phyloP scores from a whole-genome alignment of 345 rosid genomes.

The Aquilaria sinensis region DNA sequence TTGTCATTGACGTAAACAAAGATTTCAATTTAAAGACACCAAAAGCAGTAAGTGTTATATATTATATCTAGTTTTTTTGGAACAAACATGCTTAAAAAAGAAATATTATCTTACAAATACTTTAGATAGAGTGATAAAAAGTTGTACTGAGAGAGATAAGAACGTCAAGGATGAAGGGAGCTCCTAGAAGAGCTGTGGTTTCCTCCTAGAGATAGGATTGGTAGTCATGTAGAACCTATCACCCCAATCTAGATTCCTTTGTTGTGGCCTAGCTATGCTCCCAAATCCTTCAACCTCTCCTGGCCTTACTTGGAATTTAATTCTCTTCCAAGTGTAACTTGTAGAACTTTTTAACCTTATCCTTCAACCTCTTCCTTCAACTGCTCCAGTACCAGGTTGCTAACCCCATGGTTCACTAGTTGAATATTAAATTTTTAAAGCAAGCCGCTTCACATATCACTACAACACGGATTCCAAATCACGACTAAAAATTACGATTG shows the following conservation, averaged over 20 bases:
- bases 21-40: no score
- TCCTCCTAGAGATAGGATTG: slow-evolving; percentile 29
- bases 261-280: slow-evolving; percentile 21
- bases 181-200: slow-evolving; percentile 23
- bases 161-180: slow-evolving; percentile 41
- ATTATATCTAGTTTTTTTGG: no score
- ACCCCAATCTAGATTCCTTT: slow-evolving; percentile 48
- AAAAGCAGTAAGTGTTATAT: neutral
- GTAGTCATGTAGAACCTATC: slow-evolving; percentile 36
- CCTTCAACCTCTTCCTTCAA: slow-evolving; percentile 31
- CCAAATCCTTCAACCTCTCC: slow-evolving; percentile 44
- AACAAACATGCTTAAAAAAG: neutral
- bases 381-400: slow-evolving; percentile 26
- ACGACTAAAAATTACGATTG: no score
- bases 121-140: no score
- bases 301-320: slow-evolving; percentile 33
- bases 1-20: no score
- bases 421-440: neutral
- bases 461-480: no score
- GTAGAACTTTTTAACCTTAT: slow-evolving; percentile 30
- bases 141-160: neutral
- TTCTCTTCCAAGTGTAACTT: slow-evolving; percentile 34
- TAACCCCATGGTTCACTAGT: slow-evolving; percentile 36
- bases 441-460: no score
- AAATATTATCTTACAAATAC: no score